phyloP scores from a whole-genome alignment of 2,329 filamentous ascomycete genomes.

The Mariannaea sp. region DNA sequence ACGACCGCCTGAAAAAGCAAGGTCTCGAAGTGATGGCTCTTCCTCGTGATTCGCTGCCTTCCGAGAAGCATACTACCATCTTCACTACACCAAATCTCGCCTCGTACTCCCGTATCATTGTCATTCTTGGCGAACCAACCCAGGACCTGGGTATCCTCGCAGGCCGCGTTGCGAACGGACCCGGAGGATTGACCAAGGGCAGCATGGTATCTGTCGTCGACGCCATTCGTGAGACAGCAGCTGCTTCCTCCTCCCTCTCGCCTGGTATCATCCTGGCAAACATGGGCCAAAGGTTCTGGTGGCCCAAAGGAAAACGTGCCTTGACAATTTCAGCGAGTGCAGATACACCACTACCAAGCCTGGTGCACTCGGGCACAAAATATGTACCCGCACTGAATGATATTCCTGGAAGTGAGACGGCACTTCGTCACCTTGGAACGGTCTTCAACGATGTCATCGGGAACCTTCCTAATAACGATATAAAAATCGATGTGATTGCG shows the following conservation, averaged over 20 bases:
- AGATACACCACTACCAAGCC: constrained; percentile 64
- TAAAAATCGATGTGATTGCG: constrained; percentile 71
- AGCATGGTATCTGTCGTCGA: constrained; percentile 68
- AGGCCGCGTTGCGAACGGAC: constrained; percentile 66
- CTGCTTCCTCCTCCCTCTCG: constrained; percentile 41
- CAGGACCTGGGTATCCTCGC: constrained; percentile 79
- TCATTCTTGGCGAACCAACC: constrained; percentile 73
- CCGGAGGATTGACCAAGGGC: constrained; percentile 71
- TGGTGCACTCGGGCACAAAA: constrained; percentile 60
- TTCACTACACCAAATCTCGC: constrained; percentile 60
- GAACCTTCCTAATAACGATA: constrained; percentile 51
- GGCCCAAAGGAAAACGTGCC: constrained; percentile 63
- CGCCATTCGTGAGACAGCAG: constrained; percentile 46
- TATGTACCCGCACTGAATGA: constrained; percentile 62
- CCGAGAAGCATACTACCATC: constrained; percentile 69
- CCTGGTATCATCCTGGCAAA: constrained; percentile 78
- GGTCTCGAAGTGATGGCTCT: constrained; percentile 66
- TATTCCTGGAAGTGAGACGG: constrained; percentile 62
- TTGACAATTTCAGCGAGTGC: constrained; percentile 64
- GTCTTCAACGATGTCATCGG: constrained; percentile 69
- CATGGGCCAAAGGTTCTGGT: constrained; percentile 77
- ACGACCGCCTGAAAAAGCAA: constrained; percentile 63
- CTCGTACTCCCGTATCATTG: constrained; percentile 65
- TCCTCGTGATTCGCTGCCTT: constrained; percentile 55
- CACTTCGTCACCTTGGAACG: constrained; percentile 65